A percentile compares a stretch with the other conserved stretches of the same genome.
Conservation (phyloP, 352 stramenopile genomes). For the Pythium apleroticum region DNA sequence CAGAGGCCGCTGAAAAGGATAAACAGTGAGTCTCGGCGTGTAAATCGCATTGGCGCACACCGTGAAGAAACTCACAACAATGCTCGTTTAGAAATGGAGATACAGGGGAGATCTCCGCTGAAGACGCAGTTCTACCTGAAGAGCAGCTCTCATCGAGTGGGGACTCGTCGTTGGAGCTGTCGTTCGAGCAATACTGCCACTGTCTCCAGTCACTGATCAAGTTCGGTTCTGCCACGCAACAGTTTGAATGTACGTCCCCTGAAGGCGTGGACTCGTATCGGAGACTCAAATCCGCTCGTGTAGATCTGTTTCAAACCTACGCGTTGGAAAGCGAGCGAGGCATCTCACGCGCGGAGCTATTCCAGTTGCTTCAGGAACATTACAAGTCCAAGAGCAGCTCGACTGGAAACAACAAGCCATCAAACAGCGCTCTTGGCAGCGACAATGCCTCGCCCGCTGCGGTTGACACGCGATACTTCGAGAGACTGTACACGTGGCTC, state of each 20-base stretch:
- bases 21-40: slow-evolving; percentile 3
- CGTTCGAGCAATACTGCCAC: slow-evolving; percentile 57
- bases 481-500: slow-evolving; percentile 71
- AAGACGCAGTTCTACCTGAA: slow-evolving; percentile 1
- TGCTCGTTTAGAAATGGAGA: not conserved
- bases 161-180: slow-evolving; percentile 25
- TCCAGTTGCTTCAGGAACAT: slow-evolving; percentile 60
- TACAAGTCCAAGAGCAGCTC: slow-evolving; percentile 11
- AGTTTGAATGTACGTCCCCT: slow-evolving; percentile 59
- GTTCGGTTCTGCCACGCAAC: slow-evolving; percentile 38
- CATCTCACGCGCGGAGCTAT: slow-evolving; percentile 54
- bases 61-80: not conserved
- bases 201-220: slow-evolving; percentile 45
- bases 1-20: slow-evolving; percentile 7
- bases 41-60: too few species aligned
- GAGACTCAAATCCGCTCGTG: not conserved
- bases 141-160: slow-evolving; percentile 1
- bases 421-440: not conserved
- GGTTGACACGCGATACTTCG: slow-evolving; percentile 46
- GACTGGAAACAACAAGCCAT: not conserved
- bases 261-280: too few species aligned
- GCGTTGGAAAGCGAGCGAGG: slow-evolving; percentile 49
- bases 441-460: not conserved
- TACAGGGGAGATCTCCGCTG: not conserved
- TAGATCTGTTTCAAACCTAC: slow-evolving; percentile 63